Evolutionary conservation across 805 yeast species (phyloP), one percentile per base, ranked within the genome.

Genomic region (Ogataea allantospora): DNA sequence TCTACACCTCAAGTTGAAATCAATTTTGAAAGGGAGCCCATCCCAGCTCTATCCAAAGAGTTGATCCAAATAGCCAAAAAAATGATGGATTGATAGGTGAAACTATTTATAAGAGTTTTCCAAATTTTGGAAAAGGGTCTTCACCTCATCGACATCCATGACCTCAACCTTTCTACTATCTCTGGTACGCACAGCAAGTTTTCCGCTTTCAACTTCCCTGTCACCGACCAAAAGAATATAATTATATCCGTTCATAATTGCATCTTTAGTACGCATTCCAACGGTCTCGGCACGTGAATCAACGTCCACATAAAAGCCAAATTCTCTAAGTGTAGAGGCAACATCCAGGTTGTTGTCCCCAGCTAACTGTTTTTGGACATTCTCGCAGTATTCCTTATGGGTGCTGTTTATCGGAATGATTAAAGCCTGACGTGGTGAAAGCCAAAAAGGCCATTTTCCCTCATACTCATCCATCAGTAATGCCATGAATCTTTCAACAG

Each of bases 381-480:
- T 39, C n/a, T 67, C 47, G 3, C 95, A 84, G 36, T 73, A 73
- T 7, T 64, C 72, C 7, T 62, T 57, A 53, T 84, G 89, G 7
- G 71, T 64, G 0, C 78, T 78, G 40, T 81, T 78, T 4, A 88
- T 79, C 1, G 99, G 97, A 5, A 93, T 70, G 2, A 93, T 70
- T 26, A 84, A 70, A 0, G 91, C 93, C 58, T 93, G 99, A 45
- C 95, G 72, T 6, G 98, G 97, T 47, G 83, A 87, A 29, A 93
- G 57, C 99, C 99, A 93, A 58, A 93, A 88, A 7, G 99, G 99
- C 98, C 98, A 93, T 50, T 82, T 81, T 0, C 98, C 99, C 40
- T 77, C 76, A 58, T 80, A 87, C 48, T 89, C 95, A 58, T 93
- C 98, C 35, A 93, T 78, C 43, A 93, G 67, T 42, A 93, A 75